Base-by-base conservation (phyloP, 1,284 basidiomycete genomes). In the Rhodotorula sp. region DNA sequence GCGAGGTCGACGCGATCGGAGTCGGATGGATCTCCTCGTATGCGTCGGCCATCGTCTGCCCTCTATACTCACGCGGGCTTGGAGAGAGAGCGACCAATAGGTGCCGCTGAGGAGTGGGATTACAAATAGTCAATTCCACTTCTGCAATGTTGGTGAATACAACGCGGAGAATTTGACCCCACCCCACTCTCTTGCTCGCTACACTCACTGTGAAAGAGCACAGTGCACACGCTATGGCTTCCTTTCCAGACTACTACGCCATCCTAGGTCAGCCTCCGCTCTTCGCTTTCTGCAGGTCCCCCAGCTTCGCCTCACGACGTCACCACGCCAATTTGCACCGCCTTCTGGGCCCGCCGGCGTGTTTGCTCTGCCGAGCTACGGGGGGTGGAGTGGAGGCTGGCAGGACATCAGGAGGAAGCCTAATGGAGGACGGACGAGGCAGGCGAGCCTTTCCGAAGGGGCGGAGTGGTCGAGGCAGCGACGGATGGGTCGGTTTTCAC, bases 201-300 rank as follows among this genome's bases (percentile, higher is more conserved):
- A 21, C 43, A 20, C 52, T n/a, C 29, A n/a, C 16, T 5, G 15
- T 2, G 5, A 20, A 16, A 18, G 31, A 6, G 34, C 18, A 39
- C 23, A 23, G 31, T 58, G 26, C n/a, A 18, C 49, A 14, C 48
- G 29, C 15, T 20, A 54, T 62, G 63, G 54, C 26, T 5, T 61
- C 67, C 16, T 77, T 77, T 58, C 76, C 76, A 26, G 76, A 77
- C 64, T 77, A 77, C 66, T 77, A 77, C 63, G 54, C 57, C 10
- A 73, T 77, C 68, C 73, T 77, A 26, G 73, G 69, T 67, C 20
- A 26, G 46, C 49, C 56, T 3, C 26, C 3, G 4, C 2, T 26
- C 5, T 12, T 20, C 62, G 10, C 8, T 26, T 20, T 6, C 46
- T 7, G 23, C 29, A 16, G 21, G 21, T 43, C 12, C n/a, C n/a